Evolutionary conservation across 352 stramenopile species (phyloP).

Genomic region (Thalassiosira exigua): DNA sequence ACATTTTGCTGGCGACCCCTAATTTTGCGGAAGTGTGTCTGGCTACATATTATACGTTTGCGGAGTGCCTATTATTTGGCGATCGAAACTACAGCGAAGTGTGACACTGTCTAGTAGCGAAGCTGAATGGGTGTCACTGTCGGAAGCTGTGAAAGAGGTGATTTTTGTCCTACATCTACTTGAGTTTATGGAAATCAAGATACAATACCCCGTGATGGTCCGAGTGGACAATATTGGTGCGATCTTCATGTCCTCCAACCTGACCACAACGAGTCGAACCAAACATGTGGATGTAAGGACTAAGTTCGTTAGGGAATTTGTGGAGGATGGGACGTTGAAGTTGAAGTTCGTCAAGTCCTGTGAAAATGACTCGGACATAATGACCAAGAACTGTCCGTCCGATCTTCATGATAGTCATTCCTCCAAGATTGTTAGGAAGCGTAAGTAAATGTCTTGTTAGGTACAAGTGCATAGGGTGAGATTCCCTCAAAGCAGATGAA

Average conservation of each 20-base stretch:
- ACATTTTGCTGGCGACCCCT: no score
- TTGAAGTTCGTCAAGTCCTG: conserved; percentile 25
- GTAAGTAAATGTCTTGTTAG: background rate
- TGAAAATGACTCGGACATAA: conserved; percentile 25
- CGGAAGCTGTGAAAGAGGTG: no score
- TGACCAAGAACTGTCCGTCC: conserved; percentile 35
- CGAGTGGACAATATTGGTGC: conserved; percentile 51
- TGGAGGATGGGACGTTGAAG: conserved; percentile 12
- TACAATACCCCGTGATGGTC: conserved; percentile 37
- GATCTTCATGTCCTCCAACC: conserved; percentile 35
- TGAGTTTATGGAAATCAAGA: conserved; percentile 19
- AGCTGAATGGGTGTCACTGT: no score
- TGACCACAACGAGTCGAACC: conserved; percentile 14
- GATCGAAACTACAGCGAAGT: no score
- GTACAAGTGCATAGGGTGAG: background rate
- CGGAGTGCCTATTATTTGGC: no score
- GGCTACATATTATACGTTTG: no score
- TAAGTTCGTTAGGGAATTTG: conserved; percentile 35
- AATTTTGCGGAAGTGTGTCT: no score
- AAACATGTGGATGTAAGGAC: conserved; percentile 42
- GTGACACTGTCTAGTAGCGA: no score
- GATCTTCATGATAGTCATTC: conserved; percentile 8
- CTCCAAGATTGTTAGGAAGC: background rate
- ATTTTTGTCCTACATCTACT: conserved; percentile 9
- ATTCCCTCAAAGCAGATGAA: background rate